A percentile compares a stretch with the other conserved stretches of the same genome.
Evolutionary conservation across 805 yeast genomes (phyloP).

Genomic region (Komagataella pastoris): DNA sequence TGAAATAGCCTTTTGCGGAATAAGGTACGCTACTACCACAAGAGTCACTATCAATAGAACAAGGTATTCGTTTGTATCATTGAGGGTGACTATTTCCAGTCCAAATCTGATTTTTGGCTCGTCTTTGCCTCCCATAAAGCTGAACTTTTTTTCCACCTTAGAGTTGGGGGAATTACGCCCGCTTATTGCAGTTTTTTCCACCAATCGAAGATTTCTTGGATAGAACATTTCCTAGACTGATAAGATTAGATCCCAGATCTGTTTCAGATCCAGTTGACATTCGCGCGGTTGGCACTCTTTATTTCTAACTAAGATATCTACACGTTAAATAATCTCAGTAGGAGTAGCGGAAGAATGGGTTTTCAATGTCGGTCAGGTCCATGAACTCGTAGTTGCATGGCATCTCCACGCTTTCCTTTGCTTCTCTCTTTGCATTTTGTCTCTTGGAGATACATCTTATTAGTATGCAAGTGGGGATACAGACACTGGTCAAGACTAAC

Average conservation of each 20-base stretch:
- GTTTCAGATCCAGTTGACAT: background rate
- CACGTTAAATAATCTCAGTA: conserved; percentile 13
- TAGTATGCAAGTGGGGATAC: conserved; percentile 26
- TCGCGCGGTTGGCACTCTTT: background rate
- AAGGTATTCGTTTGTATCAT: background rate
- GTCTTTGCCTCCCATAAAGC: background rate
- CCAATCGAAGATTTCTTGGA: background rate
- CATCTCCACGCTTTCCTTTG: conserved; percentile 15
- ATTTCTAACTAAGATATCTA: background rate
- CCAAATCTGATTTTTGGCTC: background rate
- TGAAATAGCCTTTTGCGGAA: background rate
- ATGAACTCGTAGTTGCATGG: conserved; percentile 27
- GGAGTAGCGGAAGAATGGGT: conserved; percentile 39
- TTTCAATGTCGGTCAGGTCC: conserved; percentile 47
- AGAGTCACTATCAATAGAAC: background rate
- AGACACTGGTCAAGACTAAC: conserved; percentile 33
- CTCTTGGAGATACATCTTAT: conserved; percentile 27
- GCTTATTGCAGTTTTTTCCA: background rate
- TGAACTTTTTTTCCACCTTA: background rate
- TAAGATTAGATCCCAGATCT: background rate
- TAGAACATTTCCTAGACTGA: background rate
- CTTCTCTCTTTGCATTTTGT: conserved; percentile 35
- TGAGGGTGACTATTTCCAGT: background rate
- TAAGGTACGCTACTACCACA: background rate
- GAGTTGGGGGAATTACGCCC: background rate